Conservation (phyloP, 75 land plant genomes). For the Picea glauca region DNA sequence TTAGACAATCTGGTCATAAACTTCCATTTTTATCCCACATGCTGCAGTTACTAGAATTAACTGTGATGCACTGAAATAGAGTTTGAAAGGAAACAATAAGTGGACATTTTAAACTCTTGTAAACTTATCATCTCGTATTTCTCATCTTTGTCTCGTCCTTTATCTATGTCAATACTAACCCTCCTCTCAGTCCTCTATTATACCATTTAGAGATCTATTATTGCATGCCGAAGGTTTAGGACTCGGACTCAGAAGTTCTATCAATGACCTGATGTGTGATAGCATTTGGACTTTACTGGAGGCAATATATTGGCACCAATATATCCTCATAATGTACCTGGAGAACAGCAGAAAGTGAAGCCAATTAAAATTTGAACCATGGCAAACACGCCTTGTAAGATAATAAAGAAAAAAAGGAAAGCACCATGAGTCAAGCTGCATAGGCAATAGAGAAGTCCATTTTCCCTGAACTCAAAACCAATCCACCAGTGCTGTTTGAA, state of each 20-base stretch:
- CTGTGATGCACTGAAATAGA: too few species aligned
- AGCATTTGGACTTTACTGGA: constrained; percentile 5
- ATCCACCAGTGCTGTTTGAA: background rate
- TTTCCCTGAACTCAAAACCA: background rate
- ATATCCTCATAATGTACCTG: constrained; percentile 26
- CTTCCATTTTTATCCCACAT: background rate
- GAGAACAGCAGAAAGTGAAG: background rate
- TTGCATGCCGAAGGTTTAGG: background rate
- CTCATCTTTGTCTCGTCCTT: background rate
- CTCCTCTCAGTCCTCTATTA: background rate
- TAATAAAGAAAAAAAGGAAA: background rate
- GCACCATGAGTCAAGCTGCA: background rate
- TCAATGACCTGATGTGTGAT: constrained; percentile 14
- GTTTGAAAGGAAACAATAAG: too few species aligned
- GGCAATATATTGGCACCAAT: constrained; percentile 17
- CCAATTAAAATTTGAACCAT: background rate
- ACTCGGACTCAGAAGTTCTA: background rate
- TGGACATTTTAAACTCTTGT: background rate
- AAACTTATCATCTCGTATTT: background rate
- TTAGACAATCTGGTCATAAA: background rate
- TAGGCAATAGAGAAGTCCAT: background rate
- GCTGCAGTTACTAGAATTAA: too few species aligned
- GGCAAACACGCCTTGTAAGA: background rate
- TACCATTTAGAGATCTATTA: background rate
- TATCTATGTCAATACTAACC: background rate